A percentile compares a stretch with the other conserved stretches of the same genome.
These are phyloP conservation scores for Dioszegia hungarica DNA, from an alignment of 768 basidiomycete species.

Conservation along the genomic window DNA sequence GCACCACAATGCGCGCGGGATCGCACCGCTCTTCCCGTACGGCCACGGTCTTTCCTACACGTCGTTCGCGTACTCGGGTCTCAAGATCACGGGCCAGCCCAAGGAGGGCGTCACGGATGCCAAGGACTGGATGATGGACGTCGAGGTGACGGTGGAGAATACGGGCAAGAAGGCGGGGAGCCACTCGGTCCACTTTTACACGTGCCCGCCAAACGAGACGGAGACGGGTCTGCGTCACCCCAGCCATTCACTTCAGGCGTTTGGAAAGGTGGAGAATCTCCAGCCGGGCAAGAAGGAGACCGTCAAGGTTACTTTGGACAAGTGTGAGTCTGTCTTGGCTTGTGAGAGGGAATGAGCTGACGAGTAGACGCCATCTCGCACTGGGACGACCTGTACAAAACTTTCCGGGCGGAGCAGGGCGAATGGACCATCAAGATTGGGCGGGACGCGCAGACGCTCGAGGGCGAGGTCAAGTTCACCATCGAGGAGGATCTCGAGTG, in stretches of 20 bases:
- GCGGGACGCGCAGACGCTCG: conserved; percentile 29
- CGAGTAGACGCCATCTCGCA: conserved; percentile 39
- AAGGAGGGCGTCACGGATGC: conserved; percentile 8
- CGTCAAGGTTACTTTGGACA: conserved; percentile 47
- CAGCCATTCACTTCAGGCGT: conserved; percentile 55
- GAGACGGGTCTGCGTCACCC: conserved; percentile 31
- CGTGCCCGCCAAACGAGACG: conserved; percentile 47
- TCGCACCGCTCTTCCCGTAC: conserved; percentile 63
- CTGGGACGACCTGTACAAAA: conserved; percentile 36
- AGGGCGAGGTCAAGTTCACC: conserved; percentile 25
- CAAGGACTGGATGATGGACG: conserved; percentile 28
- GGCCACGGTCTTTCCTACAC: conserved; percentile 76
- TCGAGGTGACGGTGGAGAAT: conserved; percentile 54
- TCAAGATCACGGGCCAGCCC: conserved; percentile 48
- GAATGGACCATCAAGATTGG: conserved; percentile 38
- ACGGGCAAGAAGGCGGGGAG: conserved; percentile 57
- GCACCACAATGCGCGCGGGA: conserved; percentile 57
- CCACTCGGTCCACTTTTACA: conserved; percentile 65
- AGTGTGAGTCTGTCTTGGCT: conserved; percentile 25
- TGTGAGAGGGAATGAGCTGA: not conserved
- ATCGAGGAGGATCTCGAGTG: conserved; percentile 40
- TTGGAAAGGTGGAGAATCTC: conserved; percentile 48
- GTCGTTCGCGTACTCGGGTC: conserved; percentile 57
- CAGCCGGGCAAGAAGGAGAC: conserved; percentile 41
- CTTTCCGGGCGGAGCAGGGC: conserved; percentile 32